Percentiles rank a stretch among this genome's conserved stretches.
Evolutionary conservation across 208 protist genomes (phyloP).

Genomic region (Leishmania major): DNA sequence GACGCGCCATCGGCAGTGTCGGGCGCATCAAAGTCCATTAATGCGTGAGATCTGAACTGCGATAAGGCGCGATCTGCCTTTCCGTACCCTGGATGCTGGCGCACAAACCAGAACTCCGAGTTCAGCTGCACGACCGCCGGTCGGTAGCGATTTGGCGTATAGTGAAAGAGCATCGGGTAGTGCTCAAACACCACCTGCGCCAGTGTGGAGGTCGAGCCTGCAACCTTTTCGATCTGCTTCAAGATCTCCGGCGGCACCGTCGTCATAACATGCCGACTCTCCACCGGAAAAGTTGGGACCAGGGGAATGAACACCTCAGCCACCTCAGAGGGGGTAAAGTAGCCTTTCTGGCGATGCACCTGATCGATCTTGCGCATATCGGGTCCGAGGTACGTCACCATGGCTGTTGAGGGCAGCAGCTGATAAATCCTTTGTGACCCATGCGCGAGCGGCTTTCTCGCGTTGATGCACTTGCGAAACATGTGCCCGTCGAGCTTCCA

Average conservation of each 20-base stretch:
- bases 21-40: neutral
- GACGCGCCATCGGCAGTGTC: neutral
- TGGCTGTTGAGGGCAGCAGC: slow-evolving; percentile 46
- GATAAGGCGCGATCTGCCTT: slow-evolving; percentile 47
- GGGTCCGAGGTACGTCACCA: slow-evolving; percentile 53
- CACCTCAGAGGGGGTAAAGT: slow-evolving; percentile 73
- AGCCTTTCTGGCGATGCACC: slow-evolving; percentile 65
- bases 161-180: slow-evolving; percentile 86
- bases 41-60: neutral
- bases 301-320: slow-evolving; percentile 72
- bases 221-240: slow-evolving; percentile 33
- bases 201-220: slow-evolving; percentile 16
- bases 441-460: neutral
- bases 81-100: slow-evolving; percentile 66
- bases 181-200: slow-evolving; percentile 41
- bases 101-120: slow-evolving; percentile 74
- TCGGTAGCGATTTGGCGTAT: slow-evolving; percentile 37
- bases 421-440: neutral
- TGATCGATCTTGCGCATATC: slow-evolving; percentile 65
- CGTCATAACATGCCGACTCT: slow-evolving; percentile 53
- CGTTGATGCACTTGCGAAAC: slow-evolving; percentile 6
- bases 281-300: slow-evolving; percentile 80
- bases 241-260: slow-evolving; percentile 47
- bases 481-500: slow-evolving; percentile 51
- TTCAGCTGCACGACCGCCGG: slow-evolving; percentile 73